Conservation (phyloP, 2,329 filamentous ascomycete species). For the Exophiala dermatitidis region DNA sequence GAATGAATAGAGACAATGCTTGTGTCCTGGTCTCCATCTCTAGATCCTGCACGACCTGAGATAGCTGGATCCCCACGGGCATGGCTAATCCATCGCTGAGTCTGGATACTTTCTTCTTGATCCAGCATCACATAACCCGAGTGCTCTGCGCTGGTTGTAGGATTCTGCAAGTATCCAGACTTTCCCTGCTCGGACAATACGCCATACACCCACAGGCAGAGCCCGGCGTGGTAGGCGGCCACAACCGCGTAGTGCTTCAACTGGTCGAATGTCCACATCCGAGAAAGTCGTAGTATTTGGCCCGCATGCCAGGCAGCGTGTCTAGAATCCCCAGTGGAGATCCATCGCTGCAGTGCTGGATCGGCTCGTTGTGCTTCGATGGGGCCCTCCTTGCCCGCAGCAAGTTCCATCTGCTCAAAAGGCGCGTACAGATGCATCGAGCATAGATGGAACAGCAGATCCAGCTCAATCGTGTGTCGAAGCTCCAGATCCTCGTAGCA, state of each 20-base stretch:
- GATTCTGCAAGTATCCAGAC: too few relatives aligned
- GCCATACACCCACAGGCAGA: slow-evolving; percentile 55
- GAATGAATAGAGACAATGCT: neutral
- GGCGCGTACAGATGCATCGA: slow-evolving; percentile 34
- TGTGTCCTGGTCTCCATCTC: neutral
- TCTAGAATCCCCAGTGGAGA: slow-evolving; percentile 33
- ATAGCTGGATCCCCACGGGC: neutral
- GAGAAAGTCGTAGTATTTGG: slow-evolving; percentile 57
- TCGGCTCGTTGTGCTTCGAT: slow-evolving; percentile 34
- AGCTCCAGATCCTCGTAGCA: neutral
- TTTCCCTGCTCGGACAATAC: neutral
- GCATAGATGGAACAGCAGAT: neutral
- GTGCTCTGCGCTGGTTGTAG: too few relatives aligned
- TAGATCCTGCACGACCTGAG: neutral
- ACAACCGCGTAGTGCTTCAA: slow-evolving; percentile 62
- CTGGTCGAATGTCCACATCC: slow-evolving; percentile 39
- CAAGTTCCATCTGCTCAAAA: slow-evolving; percentile 38
- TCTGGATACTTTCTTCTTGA: slow-evolving; percentile 2
- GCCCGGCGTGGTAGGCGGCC: slow-evolving; percentile 59
- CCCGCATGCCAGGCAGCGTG: slow-evolving; percentile 59
- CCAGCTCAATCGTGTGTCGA: neutral
- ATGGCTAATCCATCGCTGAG: neutral
- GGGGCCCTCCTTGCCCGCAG: slow-evolving; percentile 38
- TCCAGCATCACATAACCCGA: neutral
- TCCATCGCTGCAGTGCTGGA: slow-evolving; percentile 35